Base-by-base conservation (phyloP, 225 moss, liverwort and hornwort genomes). In the Polytrichum commune region DNA sequence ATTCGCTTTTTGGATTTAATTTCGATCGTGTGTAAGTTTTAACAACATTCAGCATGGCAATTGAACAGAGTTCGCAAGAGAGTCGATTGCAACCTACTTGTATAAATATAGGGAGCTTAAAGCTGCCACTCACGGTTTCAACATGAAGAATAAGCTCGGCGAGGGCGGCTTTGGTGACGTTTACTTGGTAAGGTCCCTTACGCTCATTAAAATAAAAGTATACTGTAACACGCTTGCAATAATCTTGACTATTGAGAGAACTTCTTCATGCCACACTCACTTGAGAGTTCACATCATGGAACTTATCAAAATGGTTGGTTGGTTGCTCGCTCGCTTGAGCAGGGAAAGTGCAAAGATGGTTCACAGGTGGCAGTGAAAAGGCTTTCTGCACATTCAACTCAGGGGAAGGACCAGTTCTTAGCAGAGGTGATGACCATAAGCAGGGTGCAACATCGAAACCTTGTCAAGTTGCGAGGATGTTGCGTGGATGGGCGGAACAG, bases 81-180 rank as follows among this genome's bases (percentile, higher is more conserved):
- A 83, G 64, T 70, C 70, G 27, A 80, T 86, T 27, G 67, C 83
- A 63, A 83, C 86, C 1, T 78, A 78, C 25, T 78, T 83, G 60
- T 86, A 83, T 63, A 73, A 89, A 18, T 90, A 83, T 54, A 76
- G 75, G 32, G 83, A 83, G 68, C 75, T 92, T 7, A 92, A 80
- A 71, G 53, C 29, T 69, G 89, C 91, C 19, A 92, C 91, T 56
- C 77, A 76, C 5, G 87, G 88, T 60, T 92, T 90, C 69, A 83
- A 90, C 68, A 27, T 73, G 20, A 85, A 85, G 22, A 89, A 90
- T 60, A 90, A 88, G 69, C 73, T 92, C 9, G 91, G 91, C 23
- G 91, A 92, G 81, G 91, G 91, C 74, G 91, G 87, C 19, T 92
- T 92, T 66, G 91, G 91, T 33, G 87, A 77, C 73, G 91, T 92